Base-by-base conservation (phyloP, 805 yeast genomes). In the Wickerhamomyces rabaulensis region DNA sequence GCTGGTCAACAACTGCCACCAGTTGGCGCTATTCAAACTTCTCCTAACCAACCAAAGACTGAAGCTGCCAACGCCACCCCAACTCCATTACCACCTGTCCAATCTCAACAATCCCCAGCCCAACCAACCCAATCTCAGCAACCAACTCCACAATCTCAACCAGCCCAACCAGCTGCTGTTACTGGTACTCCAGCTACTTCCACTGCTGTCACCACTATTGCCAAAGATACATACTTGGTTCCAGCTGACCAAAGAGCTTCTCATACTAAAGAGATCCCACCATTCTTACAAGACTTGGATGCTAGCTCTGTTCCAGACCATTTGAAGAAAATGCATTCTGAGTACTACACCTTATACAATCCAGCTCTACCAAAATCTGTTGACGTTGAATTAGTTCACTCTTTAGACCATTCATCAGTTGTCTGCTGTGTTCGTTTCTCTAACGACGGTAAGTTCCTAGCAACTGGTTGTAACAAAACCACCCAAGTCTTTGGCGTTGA, bases 371-470 rank as follows among this genome's bases (percentile, higher is more conserved):
- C 86, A 42, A 78, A 79, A 52, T 68, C 73, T 38, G 77, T 88
- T 48, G 97, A 92, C 61, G 91, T 92, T 43, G 94, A 90, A 43
- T 75, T 92, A 52, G 87, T 90, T 56, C 94, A 87, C 62, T 84
- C 96, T 13, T 78, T 92, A 56, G 95, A 87, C 63, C 98, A 94
- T 70, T 78, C 90, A 15, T 86, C 96, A 2, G 98, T 92, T 40
- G 98, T 92, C 43, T 94, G 98, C 73, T 92, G 98, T 68, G 98
- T 92, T 48, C 78, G 95, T 51, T 92, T 94, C 72, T 82, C 91
- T 48, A 81, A 81, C 53, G 96, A 89, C 64, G 98, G 98, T 52
- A 85, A 87, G 68, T 87, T 79, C 62, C 74, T 92, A 56, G 99
- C 98, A 22, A 92, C 98, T 15, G 99, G 99, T 42, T 91, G 97